Base-by-base conservation (phyloP, 306 rosid species). In the Crotalaria pallida region DNA sequence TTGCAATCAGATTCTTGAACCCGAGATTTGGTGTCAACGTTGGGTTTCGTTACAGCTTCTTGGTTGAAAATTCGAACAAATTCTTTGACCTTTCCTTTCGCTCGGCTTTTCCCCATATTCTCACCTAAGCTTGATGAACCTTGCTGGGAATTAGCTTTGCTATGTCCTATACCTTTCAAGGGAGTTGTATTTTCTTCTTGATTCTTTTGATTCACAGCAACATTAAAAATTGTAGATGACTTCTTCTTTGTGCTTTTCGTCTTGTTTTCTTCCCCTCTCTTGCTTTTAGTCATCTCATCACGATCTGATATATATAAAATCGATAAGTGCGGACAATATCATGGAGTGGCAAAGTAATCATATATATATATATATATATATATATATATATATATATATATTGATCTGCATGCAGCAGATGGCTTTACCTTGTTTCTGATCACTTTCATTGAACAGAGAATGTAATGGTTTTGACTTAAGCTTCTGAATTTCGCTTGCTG, bases 51-150 rank as follows among this genome's bases (percentile, higher is more conserved):
- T 7, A 67, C 52, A 58, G 80, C 41, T 49, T 86, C 96, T 75
- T 87, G 91, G 91, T 79, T 84, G 88, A 95, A 95, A 67, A 91
- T 80, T 79, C 84, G 89, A 48, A 88, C 91, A 24, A 95, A 89
- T 41, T 89, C 99, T 70, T 81, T 86, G 53, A 95, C 94, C 70
- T 77, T 89, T 66, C 96, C 97, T 71, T 76, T 83, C 15, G 48
- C 88, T 64, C 48, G 74, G 73, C 77, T 81, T 74, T 84, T 83
- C 38, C 84, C 88, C 56, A 57, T 49, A 56, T 80, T 82, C 55
- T 77, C 87, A 26, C 75, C 77, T 7, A 83, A 47, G 67, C 57
- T 59, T 9, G 62, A 76, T 23, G 90, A 77, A 81, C 79, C 80
- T 59, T 45, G n/a, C n/a, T n/a, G 84, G 38, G 58, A 66, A 71